Evolutionary conservation across 306 rosid genomes (phyloP), one percentile per base, ranked within the genome.

Genomic region (Trifolium fragiferum): DNA sequence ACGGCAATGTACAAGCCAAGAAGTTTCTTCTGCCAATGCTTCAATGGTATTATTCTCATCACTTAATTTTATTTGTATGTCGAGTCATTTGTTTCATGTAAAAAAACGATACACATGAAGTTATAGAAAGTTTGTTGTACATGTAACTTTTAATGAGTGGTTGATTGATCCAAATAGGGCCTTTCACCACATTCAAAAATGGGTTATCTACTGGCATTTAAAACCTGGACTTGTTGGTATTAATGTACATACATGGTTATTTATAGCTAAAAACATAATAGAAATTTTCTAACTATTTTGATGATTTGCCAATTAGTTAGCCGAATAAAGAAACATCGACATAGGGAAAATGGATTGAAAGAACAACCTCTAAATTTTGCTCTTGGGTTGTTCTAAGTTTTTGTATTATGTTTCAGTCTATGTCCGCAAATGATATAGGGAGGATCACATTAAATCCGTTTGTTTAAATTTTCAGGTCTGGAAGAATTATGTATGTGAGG

Each of bases 21-120:
- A 89, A 77, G 97, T 94, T 82, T 84, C 97, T 10, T 76, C 91
- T 38, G 87, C 86, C 33, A 92, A 94, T 87, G 97, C 99, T 72
- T 82, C 99, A n/a, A 50, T 70, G 88, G 99, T 94, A 88, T 58
- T 83, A 70, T 58, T 76, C 37, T 50, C 60, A 33, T 55, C 50
- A 15, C 75, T 20, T 49, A 4, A 25, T 61, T 68, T 55, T 13
- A 23, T 72, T 72, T 30, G 44, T 51, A 27, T 75, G 57, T 54
- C 30, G 20, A 54, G 30, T 54, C 30, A 54, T 54, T 10, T 18
- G 50, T 44, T 12, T 3, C 50, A 13, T 14, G 51, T 4, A 4
- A 46, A 46, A 13, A 14, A 46, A 14, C 32, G 53, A 21, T 33
- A 60, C 33, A 35, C 64, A 20, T 20, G 33, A 19, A 58, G 11